Percentiles rank a stretch among this genome's conserved stretches.
Evolutionary conservation across 179 eudicot genomes (phyloP).

Genomic region (Spinacia oleracea): DNA sequence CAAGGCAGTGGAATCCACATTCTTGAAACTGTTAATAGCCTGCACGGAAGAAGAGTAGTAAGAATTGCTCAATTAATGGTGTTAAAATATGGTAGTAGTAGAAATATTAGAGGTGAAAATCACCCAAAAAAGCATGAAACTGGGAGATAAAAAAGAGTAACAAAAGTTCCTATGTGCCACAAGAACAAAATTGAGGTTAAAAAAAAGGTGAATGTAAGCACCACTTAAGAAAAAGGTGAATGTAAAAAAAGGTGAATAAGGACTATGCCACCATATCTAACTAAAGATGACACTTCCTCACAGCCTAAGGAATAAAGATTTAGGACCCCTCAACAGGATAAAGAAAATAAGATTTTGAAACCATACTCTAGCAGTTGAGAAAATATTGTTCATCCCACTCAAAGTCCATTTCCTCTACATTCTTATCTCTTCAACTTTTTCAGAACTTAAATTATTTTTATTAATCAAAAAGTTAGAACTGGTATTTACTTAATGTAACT

Average conservation of each 20-base stretch:
- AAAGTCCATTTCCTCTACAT: neutral
- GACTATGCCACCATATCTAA: neutral
- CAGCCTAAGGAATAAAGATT: neutral
- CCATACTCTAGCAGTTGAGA: neutral
- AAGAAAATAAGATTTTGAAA: neutral
- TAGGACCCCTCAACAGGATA: neutral
- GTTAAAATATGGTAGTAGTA: neutral
- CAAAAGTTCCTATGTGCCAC: neutral
- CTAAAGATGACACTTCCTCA: neutral
- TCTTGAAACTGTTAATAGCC: conserved; percentile 99
- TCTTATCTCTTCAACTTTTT: too few relatives aligned
- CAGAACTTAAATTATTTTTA: too few relatives aligned
- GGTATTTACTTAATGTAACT: too few relatives aligned
- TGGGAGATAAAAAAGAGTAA: neutral
- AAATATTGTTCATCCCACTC: neutral
- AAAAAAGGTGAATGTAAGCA: neutral
- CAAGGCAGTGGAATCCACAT: conserved; percentile 97
- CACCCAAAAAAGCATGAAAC: neutral
- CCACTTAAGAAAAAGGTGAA: neutral
- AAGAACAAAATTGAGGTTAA: neutral
- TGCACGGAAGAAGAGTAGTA: conserved; percentile 33
- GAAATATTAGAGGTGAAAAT: neutral
- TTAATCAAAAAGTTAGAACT: too few relatives aligned
- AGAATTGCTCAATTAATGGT: neutral
- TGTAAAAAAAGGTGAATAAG: neutral